Conservation (phyloP, 352 stramenopile species). For the Thraustochytrium aureum region DNA sequence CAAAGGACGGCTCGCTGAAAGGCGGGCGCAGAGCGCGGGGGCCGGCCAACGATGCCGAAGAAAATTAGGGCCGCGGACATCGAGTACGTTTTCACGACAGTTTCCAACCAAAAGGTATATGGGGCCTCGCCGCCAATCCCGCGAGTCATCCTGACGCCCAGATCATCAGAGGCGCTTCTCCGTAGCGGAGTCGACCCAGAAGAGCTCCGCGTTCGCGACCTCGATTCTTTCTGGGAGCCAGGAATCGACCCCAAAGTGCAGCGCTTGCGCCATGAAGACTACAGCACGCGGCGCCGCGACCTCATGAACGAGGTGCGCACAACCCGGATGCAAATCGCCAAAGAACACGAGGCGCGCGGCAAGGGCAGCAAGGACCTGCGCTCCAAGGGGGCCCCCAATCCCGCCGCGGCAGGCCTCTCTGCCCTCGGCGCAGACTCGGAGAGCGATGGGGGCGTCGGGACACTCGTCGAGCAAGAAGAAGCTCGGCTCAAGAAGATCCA, state of each 20-base stretch:
- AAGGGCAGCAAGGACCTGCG: not conserved
- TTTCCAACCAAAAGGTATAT: slow-evolving; percentile 50
- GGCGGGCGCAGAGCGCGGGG: too few relatives aligned
- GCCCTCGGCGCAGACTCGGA: slow-evolving; percentile 38
- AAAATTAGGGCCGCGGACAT: slow-evolving; percentile 1
- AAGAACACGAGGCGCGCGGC: slow-evolving; percentile 44
- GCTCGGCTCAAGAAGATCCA: slow-evolving; percentile 51
- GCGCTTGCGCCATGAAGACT: slow-evolving; percentile 84
- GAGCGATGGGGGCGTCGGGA: slow-evolving; percentile 66
- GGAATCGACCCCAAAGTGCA: slow-evolving; percentile 77
- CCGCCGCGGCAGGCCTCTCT: slow-evolving; percentile 38
- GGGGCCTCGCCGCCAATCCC: slow-evolving; percentile 32
- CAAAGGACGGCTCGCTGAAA: too few relatives aligned
- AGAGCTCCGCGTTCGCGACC: slow-evolving; percentile 75
- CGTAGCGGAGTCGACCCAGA: slow-evolving; percentile 84
- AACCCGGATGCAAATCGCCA: slow-evolving; percentile 72
- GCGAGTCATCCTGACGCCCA: slow-evolving; percentile 73
- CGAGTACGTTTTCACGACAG: slow-evolving; percentile 33
- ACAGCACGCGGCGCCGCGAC: slow-evolving; percentile 82
- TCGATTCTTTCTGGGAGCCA: slow-evolving; percentile 83
- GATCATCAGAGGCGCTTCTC: slow-evolving; percentile 81
- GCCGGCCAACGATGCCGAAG: too few relatives aligned
- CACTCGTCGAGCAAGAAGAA: slow-evolving; percentile 53
- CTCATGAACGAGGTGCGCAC: slow-evolving; percentile 78
- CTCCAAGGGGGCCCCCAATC: not conserved